Percentiles rank a stretch among this genome's conserved stretches.
phyloP scores from a whole-genome alignment of 2,329 filamentous ascomycete genomes.

The Thelonectria rubi region DNA sequence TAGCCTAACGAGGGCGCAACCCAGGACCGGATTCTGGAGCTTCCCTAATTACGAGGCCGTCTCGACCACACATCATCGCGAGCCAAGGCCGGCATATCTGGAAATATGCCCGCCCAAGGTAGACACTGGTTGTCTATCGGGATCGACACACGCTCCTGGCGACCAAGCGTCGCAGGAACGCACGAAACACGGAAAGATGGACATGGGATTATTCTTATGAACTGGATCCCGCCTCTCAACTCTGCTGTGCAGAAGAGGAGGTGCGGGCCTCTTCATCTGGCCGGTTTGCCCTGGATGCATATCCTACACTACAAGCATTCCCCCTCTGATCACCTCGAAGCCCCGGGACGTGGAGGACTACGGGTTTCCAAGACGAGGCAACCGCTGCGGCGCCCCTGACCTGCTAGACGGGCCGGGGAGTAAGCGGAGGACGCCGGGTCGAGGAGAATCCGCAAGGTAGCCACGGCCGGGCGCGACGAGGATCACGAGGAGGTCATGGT shows the following conservation, averaged over 20 bases:
- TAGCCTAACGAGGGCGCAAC: constrained; percentile 27
- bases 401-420: constrained; percentile 40
- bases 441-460: constrained; percentile 28
- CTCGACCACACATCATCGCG: constrained; percentile 46
- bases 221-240: constrained; percentile 40
- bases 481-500: constrained; percentile 18
- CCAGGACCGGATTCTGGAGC: constrained; percentile 45
- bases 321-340: constrained; percentile 4
- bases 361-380: constrained; percentile 33
- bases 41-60: constrained; percentile 41
- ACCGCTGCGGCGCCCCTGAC: constrained; percentile 25
- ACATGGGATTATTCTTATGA: constrained; percentile 43
- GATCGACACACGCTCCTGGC: constrained; percentile 39
- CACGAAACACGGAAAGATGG: constrained; percentile 43
- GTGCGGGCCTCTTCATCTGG: constrained; percentile 38
- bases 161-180: constrained; percentile 17
- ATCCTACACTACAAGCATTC: constrained; percentile 16
- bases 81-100: constrained; percentile 51
- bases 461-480: constrained; percentile 24
- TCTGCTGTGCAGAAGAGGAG: constrained; percentile 48
- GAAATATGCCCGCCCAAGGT: constrained; percentile 48
- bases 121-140: constrained; percentile 58
- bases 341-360: constrained; percentile 22
- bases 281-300: constrained; percentile 31
- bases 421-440: constrained; percentile 35